These are phyloP conservation scores for Starmerella apis DNA, from an alignment of 805 yeast genomes.

Conservation along the genomic window DNA sequence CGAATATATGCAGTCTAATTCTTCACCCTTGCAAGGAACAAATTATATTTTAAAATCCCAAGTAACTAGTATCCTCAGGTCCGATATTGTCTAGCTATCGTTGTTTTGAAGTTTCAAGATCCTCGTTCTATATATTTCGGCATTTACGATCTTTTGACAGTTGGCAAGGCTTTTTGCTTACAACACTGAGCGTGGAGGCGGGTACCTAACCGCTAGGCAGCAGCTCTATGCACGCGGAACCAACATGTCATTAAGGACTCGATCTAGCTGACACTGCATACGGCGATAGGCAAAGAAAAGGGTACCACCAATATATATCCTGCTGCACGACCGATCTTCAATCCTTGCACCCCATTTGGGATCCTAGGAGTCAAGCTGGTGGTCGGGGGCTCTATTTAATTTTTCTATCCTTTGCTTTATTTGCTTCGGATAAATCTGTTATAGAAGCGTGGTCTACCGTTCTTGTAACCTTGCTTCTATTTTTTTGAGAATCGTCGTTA, in stretches of 20 bases:
- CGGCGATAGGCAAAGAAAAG: constrained; percentile 9
- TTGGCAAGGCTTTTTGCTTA: background rate
- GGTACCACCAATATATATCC: constrained; percentile 2
- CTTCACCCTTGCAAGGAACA: no score
- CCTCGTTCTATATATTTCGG: background rate
- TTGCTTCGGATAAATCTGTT: background rate
- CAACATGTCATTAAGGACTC: background rate
- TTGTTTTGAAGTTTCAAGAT: background rate
- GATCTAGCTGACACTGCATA: constrained; percentile 5
- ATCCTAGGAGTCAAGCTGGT: constrained; percentile 1
- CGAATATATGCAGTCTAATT: no score
- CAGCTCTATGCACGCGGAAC: constrained; percentile 1
- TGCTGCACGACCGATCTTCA: constrained; percentile 1
- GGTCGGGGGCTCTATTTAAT: background rate
- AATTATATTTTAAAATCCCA: no score
- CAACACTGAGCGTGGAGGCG: constrained; percentile 1
- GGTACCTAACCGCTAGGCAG: background rate
- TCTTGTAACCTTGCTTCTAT: background rate
- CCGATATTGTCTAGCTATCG: no score
- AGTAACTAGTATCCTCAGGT: no score
- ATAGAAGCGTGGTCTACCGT: background rate
- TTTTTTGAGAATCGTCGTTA: background rate
- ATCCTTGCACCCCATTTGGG: background rate
- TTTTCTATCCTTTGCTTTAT: background rate
- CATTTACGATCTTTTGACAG: background rate